Base-by-base conservation (phyloP, 805 yeast genomes). In the Candida anglica region DNA sequence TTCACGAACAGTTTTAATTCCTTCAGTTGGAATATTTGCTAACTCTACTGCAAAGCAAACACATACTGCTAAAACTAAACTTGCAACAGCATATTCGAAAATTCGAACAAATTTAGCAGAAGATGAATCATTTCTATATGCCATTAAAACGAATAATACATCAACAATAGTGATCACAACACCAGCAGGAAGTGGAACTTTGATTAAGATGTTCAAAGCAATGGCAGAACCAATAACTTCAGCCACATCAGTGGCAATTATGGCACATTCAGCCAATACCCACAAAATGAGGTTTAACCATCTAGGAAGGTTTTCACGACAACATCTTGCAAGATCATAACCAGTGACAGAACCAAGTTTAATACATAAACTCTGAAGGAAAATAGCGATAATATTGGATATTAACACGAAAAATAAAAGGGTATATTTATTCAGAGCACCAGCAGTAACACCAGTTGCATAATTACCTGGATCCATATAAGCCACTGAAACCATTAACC, bases 401-500 rank as follows among this genome's bases (percentile, higher is more conserved):
- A 69, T 34, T 3, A 71, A 48, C 28, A 68, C 66, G 34, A 71
- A 53, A 38, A 67, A 69, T 16, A 71, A 52, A 26, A 71, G 53
- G 8, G 73, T 58, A 44, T 51, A 71, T 39, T 51, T 45, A 41
- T 70, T 69, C 18, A 61, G 45, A 1, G 77, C 68, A 38, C 77
- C 77, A 3, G 73, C 75, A 8, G 66, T 54, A 27, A 67, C 53
- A 37, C 70, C 71, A 2, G 76, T 69, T 18, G 75, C 69, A 41
- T 71, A 69, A 42, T 71, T 71, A 47, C 77, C 77, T 9, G 77
- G 77, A 43, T 71, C 77, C 70, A 71, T 69, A 43, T 71, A 71
- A 2, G 75, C 73, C 24, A 70, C 76, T 16, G 68, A 52, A 8
- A 70, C 63, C 63, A 71, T 63, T 5, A 71, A 38, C 0, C 76